These are phyloP conservation scores for Boletus pseudopeckii DNA, from an alignment of 768 basidiomycete genomes.

Conservation along the genomic window DNA sequence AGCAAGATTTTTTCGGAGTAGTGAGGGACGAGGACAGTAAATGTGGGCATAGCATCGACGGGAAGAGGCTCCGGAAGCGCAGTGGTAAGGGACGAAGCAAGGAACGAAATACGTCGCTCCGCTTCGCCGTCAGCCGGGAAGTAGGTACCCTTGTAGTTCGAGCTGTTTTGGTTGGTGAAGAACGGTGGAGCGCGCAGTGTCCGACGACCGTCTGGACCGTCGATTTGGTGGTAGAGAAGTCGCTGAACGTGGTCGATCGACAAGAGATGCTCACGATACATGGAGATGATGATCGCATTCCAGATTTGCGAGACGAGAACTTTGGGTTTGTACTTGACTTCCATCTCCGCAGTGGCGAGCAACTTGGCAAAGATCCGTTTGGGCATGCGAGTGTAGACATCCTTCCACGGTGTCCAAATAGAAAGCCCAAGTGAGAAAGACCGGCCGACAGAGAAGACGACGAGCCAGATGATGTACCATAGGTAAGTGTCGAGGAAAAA, in stretches of 20 bases:
- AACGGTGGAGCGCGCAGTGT: conserved; percentile 95
- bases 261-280: conserved; percentile 98
- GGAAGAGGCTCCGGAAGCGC: conserved; percentile 93
- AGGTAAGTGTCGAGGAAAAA: conserved; percentile 99
- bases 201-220: conserved; percentile 82
- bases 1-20: conserved; percentile 99
- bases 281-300: conserved; percentile 99
- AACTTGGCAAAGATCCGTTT: conserved; percentile 98
- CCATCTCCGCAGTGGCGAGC: conserved; percentile 95
- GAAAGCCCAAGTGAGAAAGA: conserved; percentile 92
- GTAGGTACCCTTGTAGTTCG: conserved; percentile 73
- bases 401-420: conserved; percentile 99
- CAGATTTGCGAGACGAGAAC: conserved; percentile 98
- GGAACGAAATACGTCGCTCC: conserved; percentile 97
- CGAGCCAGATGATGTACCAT: conserved; percentile 99
- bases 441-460: conserved; percentile 87
- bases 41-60: conserved; percentile 98
- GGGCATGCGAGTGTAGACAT: conserved; percentile 92
- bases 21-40: conserved; percentile 98
- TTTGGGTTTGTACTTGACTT: conserved; percentile 99
- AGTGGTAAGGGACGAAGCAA: conserved; percentile 95
- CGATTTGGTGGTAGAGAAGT: conserved; percentile 94
- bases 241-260: conserved; percentile 99
- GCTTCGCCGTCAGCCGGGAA: conserved; percentile 95
- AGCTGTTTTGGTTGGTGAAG: conserved; percentile 88